These are phyloP conservation scores for Ogataea degrootiae DNA, from an alignment of 805 yeast species.

Conservation along the genomic window DNA sequence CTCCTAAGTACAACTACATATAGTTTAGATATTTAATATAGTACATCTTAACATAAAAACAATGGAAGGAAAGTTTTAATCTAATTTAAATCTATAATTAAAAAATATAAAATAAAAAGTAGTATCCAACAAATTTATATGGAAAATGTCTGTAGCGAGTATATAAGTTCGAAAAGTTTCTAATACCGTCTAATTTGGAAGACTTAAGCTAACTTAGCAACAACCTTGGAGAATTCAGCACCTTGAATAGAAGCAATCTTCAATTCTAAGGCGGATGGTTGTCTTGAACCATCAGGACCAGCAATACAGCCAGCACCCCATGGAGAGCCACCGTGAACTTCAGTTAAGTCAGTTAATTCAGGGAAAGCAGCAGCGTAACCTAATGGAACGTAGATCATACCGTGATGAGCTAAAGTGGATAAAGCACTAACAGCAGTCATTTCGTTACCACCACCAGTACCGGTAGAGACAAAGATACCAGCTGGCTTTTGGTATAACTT, in stretches of 20 bases:
- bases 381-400: conserved; percentile 74
- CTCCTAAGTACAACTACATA: too few relatives aligned
- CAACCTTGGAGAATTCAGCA: conserved; percentile 50
- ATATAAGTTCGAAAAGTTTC: too few relatives aligned
- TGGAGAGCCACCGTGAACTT: conserved; percentile 77
- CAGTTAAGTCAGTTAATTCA: conserved; percentile 51
- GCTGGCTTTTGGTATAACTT: conserved; percentile 70
- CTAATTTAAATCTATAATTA: too few relatives aligned
- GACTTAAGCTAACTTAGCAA: conserved; percentile 19
- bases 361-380: conserved; percentile 62
- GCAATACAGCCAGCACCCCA: conserved; percentile 87
- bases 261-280: conserved; percentile 59
- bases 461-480: conserved; percentile 71
- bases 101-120: too few relatives aligned
- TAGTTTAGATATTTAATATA: too few relatives aligned
- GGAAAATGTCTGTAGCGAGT: too few relatives aligned
- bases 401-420: conserved; percentile 71
- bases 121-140: background rate
- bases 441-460: conserved; percentile 87
- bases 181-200: background rate
- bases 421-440: conserved; percentile 59
- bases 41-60: too few relatives aligned
- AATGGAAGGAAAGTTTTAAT: too few relatives aligned
- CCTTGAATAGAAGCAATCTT: conserved; percentile 67
- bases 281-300: conserved; percentile 74